A percentile compares a stretch with the other conserved stretches of the same genome.
Conservation (phyloP, 768 basidiomycete species). For the Mycena filopes region DNA sequence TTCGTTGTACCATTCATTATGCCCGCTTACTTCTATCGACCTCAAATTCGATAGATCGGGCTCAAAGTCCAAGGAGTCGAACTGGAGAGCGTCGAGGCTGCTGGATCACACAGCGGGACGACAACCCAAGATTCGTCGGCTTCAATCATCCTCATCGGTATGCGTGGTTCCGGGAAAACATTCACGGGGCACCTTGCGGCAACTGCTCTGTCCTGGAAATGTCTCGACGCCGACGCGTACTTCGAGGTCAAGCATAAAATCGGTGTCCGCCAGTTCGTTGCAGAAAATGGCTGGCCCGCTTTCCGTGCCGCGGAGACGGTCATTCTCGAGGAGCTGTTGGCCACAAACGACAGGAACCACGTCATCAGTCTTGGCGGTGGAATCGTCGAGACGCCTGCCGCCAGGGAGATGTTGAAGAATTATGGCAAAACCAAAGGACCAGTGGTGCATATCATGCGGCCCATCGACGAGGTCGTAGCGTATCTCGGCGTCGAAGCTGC, state of each 20-base stretch:
- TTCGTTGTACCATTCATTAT: slow-evolving; percentile 43
- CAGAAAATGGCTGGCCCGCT: slow-evolving; percentile 85
- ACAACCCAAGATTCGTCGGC: slow-evolving; percentile 49
- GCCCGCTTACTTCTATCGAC: background rate
- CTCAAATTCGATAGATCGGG: slow-evolving; percentile 72
- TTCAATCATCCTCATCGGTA: slow-evolving; percentile 86
- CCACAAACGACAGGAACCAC: slow-evolving; percentile 64
- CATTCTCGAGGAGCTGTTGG: slow-evolving; percentile 75
- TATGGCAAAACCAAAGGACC: slow-evolving; percentile 71
- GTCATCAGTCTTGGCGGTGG: slow-evolving; percentile 95
- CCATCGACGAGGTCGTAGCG: slow-evolving; percentile 81
- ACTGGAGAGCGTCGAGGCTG: slow-evolving; percentile 54
- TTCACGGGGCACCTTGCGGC: slow-evolving; percentile 86
- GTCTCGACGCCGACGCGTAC: slow-evolving; percentile 85
- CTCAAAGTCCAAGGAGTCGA: slow-evolving; percentile 89
- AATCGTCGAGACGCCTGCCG: slow-evolving; percentile 86
- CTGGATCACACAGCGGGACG: slow-evolving; percentile 56
- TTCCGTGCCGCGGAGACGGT: slow-evolving; percentile 86
- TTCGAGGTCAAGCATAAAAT: slow-evolving; percentile 74
- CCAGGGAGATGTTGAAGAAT: slow-evolving; percentile 75
- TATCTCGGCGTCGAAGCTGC: slow-evolving; percentile 82
- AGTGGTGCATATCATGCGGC: slow-evolving; percentile 87
- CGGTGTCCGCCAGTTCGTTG: slow-evolving; percentile 80
- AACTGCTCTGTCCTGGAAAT: slow-evolving; percentile 72
- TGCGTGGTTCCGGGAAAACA: slow-evolving; percentile 98